Evolutionary conservation across 768 basidiomycete species (phyloP), one percentile per base, ranked within the genome.

Genomic region (Candolleomyces eurysporus): DNA sequence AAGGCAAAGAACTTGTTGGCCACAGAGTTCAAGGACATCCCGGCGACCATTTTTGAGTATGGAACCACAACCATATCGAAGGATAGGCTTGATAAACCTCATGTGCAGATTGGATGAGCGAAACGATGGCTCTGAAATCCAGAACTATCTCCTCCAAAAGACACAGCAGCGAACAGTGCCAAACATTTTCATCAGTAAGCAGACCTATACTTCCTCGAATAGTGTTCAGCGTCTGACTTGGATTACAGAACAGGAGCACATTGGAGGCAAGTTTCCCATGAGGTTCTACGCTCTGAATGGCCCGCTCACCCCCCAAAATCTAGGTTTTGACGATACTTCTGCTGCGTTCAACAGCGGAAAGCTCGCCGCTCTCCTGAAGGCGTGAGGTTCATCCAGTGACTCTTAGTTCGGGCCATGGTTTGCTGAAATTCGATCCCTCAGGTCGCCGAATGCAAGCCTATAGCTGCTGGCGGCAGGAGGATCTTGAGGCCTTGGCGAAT

Each of bases 131-230:
- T 17, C 63, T 17, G 84, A 68, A 0, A 90, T 93, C 59, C 92
- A 94, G 68, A 66, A 73, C 21, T 92, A 92, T 66, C 78, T 94
- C 4, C 21, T 11, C 2, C 58, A 81, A 65, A 88, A 85, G 80
- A 90, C 89, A 0, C 80, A 79, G 0, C 91, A 89, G 65, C 72
- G 82, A 21, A 88, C 88, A 11, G 92, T 94, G 5, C 92, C 92
- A 32, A 90, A 86, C 68, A 80, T 91, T 61, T 94, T 91, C 76
- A 81, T 93, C 68, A 82, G 89, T 91, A 62, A 79, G 80, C 76
- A 55, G 5, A n/a, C 14, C 22, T 40, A 30, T 17, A 42, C 6
- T 30, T 22, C 51, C 30, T 43, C 26, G 21, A 32, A 26, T 57
- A 48, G 26, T 26, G 26, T 1, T 17, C 46, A n/a, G 39, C 63